These are phyloP conservation scores for Daldinia decipiens DNA, from an alignment of 495 filamentous ascomycete genomes.

Conservation along the genomic window DNA sequence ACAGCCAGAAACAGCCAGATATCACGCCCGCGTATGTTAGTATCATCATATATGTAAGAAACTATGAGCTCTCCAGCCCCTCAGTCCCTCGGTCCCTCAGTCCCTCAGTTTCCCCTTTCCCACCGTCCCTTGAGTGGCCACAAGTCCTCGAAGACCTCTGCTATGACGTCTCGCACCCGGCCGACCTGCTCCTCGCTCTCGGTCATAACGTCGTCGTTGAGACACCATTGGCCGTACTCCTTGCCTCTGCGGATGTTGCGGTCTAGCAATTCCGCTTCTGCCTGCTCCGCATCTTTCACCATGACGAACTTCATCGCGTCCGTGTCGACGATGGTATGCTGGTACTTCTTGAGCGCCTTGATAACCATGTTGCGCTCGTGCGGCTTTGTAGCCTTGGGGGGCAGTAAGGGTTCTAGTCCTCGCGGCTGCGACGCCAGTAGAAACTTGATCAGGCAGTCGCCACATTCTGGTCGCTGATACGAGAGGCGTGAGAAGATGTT, in stretches of 20 bases:
- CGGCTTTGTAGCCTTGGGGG: constrained; percentile 40
- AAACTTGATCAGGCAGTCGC: constrained; percentile 56
- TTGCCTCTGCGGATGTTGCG: constrained; percentile 47
- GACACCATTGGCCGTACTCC: constrained; percentile 53
- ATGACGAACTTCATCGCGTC: constrained; percentile 57
- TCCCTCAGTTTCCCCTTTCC: constrained; percentile 25
- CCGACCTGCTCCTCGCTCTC: constrained; percentile 43
- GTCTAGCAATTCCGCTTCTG: constrained; percentile 51
- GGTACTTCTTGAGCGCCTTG: constrained; percentile 55
- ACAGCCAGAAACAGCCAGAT: neutral
- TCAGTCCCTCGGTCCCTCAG: too few species aligned
- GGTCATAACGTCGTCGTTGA: constrained; percentile 57
- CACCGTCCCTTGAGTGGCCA: constrained; percentile 35
- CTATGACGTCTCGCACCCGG: constrained; percentile 39
- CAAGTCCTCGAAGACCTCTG: constrained; percentile 38
- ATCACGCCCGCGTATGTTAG: constrained; percentile 27
- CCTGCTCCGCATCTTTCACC: constrained; percentile 58
- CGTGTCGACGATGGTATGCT: constrained; percentile 53
- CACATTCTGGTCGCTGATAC: constrained; percentile 51
- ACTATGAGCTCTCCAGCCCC: neutral
- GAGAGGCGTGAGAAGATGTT: constrained; percentile 53
- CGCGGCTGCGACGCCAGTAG: constrained; percentile 47
- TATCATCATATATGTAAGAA: neutral
- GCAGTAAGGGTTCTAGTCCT: constrained; percentile 51
- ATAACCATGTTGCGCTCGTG: constrained; percentile 49